Evolutionary conservation across 164 flowering plant species (phyloP), one percentile per base, ranked within the genome.

Genomic region (Chimonanthus salicifolius): DNA sequence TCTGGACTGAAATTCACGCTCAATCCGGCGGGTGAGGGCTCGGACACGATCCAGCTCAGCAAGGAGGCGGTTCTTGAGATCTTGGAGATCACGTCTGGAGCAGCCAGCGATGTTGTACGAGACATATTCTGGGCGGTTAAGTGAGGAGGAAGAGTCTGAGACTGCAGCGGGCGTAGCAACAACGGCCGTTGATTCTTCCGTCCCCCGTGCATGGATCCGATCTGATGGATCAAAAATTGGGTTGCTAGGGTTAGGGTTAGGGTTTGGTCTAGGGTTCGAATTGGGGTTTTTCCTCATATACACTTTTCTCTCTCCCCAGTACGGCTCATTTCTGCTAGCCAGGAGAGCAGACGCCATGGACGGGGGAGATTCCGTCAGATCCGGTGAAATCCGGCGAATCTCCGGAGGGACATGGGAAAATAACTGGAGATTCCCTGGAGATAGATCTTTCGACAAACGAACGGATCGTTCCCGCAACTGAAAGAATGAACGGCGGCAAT

Each of bases 31-130:
- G 21, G 62, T 75, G 51, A 92, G 67, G 33, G 54, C 72, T 11
- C 93, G 84, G 68, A 92, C 81, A 81, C 83, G 86, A 3, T 89
- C 85, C 0, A 92, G 86, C 85, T 92, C 97, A 5, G 71, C 64
- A 1, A 73, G 58, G 15, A 92, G 71, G 3, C 87, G 87, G 7
- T 71, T 79, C 80, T 83, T 86, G 1, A 92, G 88, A 69, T 87
- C 88, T n/a, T 68, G 71, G 49, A 87, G 76, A 80, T 90, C 87
- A 6, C 74, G 78, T 72, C 71, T 82, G 44, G 93, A 75, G 62
- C 68, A 84, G 15, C 83, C 49, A 0, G 80, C 78, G 70, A 92
- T 21, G 64, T 86, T 80, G 80, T 82, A 87, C 21, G 76, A 76
- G 6, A 85, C 72, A 62, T 76, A 80, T 4, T 71, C 77, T 21